phyloP scores from a whole-genome alignment of 345 rosid species.

The Diplotaxis tenuifolia region DNA sequence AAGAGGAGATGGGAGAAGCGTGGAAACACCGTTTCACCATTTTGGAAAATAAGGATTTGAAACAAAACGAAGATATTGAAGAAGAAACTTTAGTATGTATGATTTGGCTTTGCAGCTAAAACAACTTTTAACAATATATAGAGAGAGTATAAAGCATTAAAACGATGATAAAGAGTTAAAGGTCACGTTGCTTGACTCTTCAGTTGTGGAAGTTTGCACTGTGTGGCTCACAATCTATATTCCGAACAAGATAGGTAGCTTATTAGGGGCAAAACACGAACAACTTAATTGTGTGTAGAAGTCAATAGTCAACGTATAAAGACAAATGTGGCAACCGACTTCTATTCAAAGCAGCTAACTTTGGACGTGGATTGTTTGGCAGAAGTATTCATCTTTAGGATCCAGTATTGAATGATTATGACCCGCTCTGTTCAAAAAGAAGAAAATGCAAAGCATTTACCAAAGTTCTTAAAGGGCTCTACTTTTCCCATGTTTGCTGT shows the following conservation, averaged over 20 bases:
- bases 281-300: background rate
- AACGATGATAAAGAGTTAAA: background rate
- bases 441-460: background rate
- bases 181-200: background rate
- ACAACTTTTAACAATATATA: background rate
- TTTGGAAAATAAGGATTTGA: background rate
- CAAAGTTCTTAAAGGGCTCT: background rate
- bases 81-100: background rate
- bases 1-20: background rate
- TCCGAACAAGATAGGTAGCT: too few species aligned
- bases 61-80: too few species aligned
- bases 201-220: background rate
- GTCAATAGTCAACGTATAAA: background rate
- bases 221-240: background rate
- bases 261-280: too few species aligned
- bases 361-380: background rate
- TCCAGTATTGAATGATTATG: background rate
- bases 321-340: background rate
- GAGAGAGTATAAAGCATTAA: background rate
- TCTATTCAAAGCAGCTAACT: background rate
- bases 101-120: background rate
- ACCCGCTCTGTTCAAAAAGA: background rate
- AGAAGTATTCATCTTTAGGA: background rate
- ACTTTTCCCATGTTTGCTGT: background rate
- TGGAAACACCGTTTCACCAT: background rate